Evolutionary conservation across 2,329 filamentous ascomycete species (phyloP).

Genomic region (Fusarium anthophilum): DNA sequence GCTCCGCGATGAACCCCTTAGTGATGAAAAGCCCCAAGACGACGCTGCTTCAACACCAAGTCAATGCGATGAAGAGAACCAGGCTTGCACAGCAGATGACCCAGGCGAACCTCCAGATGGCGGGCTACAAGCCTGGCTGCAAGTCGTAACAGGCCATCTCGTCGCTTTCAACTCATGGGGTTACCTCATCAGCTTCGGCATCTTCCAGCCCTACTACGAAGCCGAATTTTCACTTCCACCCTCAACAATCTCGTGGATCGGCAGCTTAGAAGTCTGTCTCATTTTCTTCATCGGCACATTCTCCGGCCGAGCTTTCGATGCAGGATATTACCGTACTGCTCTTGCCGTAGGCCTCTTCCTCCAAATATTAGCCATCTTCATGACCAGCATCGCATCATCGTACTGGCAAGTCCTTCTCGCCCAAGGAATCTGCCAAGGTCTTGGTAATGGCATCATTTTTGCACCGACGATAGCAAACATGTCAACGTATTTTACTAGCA

Average conservation of each 20-base stretch:
- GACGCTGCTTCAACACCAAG: constrained; percentile 12
- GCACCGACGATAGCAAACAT: constrained; percentile 63
- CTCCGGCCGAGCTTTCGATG: constrained; percentile 54
- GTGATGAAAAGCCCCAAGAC: constrained; percentile 16
- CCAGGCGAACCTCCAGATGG: constrained; percentile 47
- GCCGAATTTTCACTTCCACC: constrained; percentile 44
- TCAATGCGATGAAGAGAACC: background rate
- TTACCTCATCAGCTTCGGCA: constrained; percentile 52
- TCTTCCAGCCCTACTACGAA: constrained; percentile 53
- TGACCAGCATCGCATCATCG: constrained; percentile 52
- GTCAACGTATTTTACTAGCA: constrained; percentile 68
- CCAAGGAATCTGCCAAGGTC: constrained; percentile 66
- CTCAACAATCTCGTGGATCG: constrained; percentile 59
- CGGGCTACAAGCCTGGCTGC: constrained; percentile 50
- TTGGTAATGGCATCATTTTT: constrained; percentile 65
- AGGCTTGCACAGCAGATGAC: background rate
- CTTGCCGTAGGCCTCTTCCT: constrained; percentile 51
- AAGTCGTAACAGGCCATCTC: constrained; percentile 51
- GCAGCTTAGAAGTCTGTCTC: constrained; percentile 57
- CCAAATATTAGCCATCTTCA: constrained; percentile 57
- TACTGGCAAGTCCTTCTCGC: constrained; percentile 61
- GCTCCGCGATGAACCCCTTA: background rate
- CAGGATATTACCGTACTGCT: constrained; percentile 50
- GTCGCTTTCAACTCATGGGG: constrained; percentile 53
- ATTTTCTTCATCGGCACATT: constrained; percentile 53